These are phyloP conservation scores for Vitis cinerea DNA, from an alignment of 164 flowering plant genomes.

Conservation along the genomic window DNA sequence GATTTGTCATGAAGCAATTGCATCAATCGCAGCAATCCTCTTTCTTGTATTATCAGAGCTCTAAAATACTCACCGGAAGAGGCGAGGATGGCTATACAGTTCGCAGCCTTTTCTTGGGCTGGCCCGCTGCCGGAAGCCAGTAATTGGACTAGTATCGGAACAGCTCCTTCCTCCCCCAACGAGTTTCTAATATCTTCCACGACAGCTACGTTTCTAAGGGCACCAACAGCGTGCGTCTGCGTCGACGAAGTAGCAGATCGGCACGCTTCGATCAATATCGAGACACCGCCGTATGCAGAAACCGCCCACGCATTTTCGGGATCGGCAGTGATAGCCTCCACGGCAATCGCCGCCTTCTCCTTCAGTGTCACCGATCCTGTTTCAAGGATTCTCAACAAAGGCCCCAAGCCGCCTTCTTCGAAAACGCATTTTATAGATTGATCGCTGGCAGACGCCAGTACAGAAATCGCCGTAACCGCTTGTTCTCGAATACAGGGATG, in stretches of 20 bases:
- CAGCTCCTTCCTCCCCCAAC: constrained; percentile 62
- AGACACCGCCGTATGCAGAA: constrained; percentile 75
- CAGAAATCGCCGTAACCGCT: constrained; percentile 46
- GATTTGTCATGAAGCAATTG: constrained; percentile 46
- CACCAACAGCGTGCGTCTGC: constrained; percentile 52
- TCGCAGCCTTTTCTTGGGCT: constrained; percentile 50
- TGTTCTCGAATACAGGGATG: constrained; percentile 47
- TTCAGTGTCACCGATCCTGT: constrained; percentile 41
- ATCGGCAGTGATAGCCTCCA: constrained; percentile 68
- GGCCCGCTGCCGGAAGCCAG: constrained; percentile 33
- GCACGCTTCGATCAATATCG: constrained; percentile 57
- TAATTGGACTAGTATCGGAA: constrained; percentile 49
- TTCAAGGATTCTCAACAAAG: constrained; percentile 66
- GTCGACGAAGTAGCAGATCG: constrained; percentile 52
- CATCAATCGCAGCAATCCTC: constrained; percentile 53
- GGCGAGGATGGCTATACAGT: constrained; percentile 50
- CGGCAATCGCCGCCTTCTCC: constrained; percentile 65
- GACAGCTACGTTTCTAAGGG: constrained; percentile 47
- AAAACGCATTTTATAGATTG: constrained; percentile 47
- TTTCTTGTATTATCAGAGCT: constrained; percentile 37
- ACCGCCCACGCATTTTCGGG: constrained; percentile 80
- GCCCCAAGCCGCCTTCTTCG: constrained; percentile 79
- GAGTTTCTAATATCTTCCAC: constrained; percentile 51
- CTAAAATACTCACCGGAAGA: constrained; percentile 49
- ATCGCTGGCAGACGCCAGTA: constrained; percentile 46